phyloP scores from a whole-genome alignment of 169 alveolate genomes.

The Plasmodium yoelii region DNA sequence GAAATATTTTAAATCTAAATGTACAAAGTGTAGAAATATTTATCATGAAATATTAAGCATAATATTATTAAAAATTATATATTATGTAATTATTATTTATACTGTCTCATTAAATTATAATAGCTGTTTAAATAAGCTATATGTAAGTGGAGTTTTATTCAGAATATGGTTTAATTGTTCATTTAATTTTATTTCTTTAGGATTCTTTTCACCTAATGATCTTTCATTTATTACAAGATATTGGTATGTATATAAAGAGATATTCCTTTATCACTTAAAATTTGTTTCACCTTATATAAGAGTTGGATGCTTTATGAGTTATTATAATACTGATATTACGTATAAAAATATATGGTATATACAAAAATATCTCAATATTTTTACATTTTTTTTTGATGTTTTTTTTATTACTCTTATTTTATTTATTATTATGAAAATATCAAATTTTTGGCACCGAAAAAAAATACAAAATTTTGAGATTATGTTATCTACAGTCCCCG shows the following conservation, averaged over 20 bases:
- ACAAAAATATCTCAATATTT: constrained; percentile 61
- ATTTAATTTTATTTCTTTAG: constrained; percentile 52
- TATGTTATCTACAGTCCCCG: constrained; percentile 42
- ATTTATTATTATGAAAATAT: constrained; percentile 24
- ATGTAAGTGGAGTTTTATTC: constrained; percentile 65
- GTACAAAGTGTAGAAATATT: constrained; percentile 75
- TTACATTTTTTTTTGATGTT: constrained; percentile 34
- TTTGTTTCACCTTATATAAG: constrained; percentile 39
- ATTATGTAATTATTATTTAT: constrained; percentile 60
- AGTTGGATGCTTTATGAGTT: constrained; percentile 43
- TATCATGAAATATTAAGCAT: constrained; percentile 41
- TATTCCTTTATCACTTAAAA: constrained; percentile 51
- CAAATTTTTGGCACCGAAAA: constrained; percentile 19
- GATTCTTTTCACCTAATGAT: constrained; percentile 43
- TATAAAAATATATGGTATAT: constrained; percentile 69
- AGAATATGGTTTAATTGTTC: constrained; percentile 73
- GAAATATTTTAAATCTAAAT: constrained; percentile 79
- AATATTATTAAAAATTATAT: constrained; percentile 50
- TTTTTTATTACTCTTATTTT: constrained; percentile 45
- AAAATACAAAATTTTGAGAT: constrained; percentile 30
- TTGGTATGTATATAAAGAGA: constrained; percentile 37
- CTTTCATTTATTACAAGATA: constrained; percentile 55
- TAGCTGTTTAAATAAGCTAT: constrained; percentile 43
- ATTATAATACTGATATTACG: constrained; percentile 18
- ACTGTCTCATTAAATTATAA: constrained; percentile 54